phyloP scores from a whole-genome alignment of 768 basidiomycete species.

The Lactarius psammicola region DNA sequence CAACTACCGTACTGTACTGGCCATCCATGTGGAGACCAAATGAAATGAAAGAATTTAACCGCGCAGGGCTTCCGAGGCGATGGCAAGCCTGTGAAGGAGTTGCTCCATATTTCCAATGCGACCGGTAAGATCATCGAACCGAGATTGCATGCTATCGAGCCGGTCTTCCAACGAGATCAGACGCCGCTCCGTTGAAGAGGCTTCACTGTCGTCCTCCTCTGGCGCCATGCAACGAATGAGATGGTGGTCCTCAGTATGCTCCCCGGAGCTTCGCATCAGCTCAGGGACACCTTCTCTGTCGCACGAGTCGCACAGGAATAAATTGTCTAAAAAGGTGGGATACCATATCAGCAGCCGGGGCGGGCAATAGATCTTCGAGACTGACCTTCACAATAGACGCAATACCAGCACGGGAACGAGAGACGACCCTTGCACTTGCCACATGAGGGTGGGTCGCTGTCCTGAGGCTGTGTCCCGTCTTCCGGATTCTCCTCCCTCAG shows the following conservation, averaged over 20 bases:
- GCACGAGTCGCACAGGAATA: constrained; percentile 26
- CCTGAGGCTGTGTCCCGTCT: neutral
- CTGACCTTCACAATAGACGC: constrained; percentile 32
- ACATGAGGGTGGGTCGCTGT: constrained; percentile 26
- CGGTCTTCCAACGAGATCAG: constrained; percentile 15
- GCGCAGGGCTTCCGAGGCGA: too few relatives aligned
- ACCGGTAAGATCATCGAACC: neutral
- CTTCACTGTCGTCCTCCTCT: neutral
- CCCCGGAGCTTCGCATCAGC: constrained; percentile 1
- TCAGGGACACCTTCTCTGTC: constrained; percentile 14
- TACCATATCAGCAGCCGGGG: neutral
- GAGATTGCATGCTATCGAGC: constrained; percentile 11
- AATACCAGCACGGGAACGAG: constrained; percentile 36
- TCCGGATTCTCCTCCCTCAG: neutral
- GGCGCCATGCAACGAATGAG: constrained; percentile 15
- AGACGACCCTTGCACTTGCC: constrained; percentile 29
- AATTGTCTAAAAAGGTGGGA: constrained; percentile 5
- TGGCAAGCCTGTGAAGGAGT: constrained; percentile 1
- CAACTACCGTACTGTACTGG: too few relatives aligned
- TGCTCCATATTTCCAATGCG: constrained; percentile 13
- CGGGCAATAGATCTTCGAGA: neutral
- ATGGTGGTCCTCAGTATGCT: constrained; percentile 4
- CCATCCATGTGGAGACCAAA: too few relatives aligned
- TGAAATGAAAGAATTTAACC: too few relatives aligned
- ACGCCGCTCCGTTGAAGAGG: constrained; percentile 7